Evolutionary conservation across 768 basidiomycete species (phyloP).

Genomic region (Suillus clintonianus): DNA sequence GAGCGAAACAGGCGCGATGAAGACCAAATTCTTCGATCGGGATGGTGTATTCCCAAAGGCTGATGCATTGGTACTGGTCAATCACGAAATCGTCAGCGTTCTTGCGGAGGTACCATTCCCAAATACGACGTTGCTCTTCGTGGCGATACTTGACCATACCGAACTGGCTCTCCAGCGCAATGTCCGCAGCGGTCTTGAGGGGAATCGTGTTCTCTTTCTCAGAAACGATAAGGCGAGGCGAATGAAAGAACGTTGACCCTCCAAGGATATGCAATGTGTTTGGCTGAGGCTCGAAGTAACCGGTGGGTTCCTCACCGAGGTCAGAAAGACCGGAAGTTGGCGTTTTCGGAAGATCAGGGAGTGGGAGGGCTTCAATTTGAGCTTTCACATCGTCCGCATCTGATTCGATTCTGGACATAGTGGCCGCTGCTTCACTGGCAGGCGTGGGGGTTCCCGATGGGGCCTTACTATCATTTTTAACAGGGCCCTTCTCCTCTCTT

Average conservation of each 20-base stretch:
- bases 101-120: conserved; percentile 94
- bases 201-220: conserved; percentile 41
- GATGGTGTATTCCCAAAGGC: conserved; percentile 77
- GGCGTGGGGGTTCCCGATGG: conserved; percentile 31
- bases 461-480: conserved; percentile 14
- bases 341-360: conserved; percentile 39
- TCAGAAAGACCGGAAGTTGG: conserved; percentile 36
- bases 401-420: conserved; percentile 11
- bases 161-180: conserved; percentile 72
- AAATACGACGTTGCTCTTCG: conserved; percentile 84
- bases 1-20: conserved; percentile 78
- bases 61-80: conserved; percentile 91
- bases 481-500: conserved; percentile 63
- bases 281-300: conserved; percentile 47
- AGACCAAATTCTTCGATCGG: conserved; percentile 67
- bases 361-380: conserved; percentile 58
- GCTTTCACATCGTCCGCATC: conserved; percentile 59
- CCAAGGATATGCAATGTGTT: conserved; percentile 27
- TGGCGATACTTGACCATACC: conserved; percentile 76
- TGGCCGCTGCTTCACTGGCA: conserved; percentile 21
- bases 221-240: conserved; percentile 32
- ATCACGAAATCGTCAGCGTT: conserved; percentile 86
- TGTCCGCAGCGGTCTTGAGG: conserved; percentile 67
- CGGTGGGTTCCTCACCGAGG: conserved; percentile 33
- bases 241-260: conserved; percentile 33